Conservation (phyloP, 2,329 filamentous ascomycete species). For the Pseudogymnoascus sp. region DNA sequence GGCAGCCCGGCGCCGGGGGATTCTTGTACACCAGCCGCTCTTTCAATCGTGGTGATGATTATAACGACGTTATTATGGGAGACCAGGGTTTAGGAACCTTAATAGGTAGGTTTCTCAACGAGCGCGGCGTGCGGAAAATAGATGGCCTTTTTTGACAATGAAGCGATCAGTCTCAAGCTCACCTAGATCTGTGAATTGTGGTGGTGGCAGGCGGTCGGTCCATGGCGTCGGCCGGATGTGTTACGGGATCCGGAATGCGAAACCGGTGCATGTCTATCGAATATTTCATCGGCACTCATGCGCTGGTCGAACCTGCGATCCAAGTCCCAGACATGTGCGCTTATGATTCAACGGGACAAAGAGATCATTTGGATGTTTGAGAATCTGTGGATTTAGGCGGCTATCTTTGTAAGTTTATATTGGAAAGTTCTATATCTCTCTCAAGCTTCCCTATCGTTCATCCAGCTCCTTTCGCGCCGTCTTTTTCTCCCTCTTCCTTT, state of each 20-base stretch:
- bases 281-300: not conserved
- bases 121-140: constrained; percentile 1
- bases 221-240: not conserved
- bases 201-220: not conserved
- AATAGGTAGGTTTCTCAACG: constrained; percentile 1
- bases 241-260: not conserved
- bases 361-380: not conserved
- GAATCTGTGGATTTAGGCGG: not conserved
- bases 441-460: not conserved
- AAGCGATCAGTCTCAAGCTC: not conserved
- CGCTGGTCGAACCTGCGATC: not conserved
- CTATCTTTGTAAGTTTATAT: constrained; percentile 2
- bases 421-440: not conserved
- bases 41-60: not conserved
- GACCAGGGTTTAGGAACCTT: not conserved
- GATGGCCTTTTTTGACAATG: not conserved
- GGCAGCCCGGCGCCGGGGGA: not conserved
- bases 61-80: not conserved
- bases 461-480: not conserved
- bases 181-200: not conserved
- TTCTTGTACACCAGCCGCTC: not conserved
- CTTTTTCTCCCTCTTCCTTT: not conserved
- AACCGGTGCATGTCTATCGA: not conserved
- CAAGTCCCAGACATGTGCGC: not conserved
- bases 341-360: not conserved